Evolutionary conservation across 805 yeast species (phyloP), one percentile per base, ranked within the genome.

Genomic region (Myxozyma monticola): DNA sequence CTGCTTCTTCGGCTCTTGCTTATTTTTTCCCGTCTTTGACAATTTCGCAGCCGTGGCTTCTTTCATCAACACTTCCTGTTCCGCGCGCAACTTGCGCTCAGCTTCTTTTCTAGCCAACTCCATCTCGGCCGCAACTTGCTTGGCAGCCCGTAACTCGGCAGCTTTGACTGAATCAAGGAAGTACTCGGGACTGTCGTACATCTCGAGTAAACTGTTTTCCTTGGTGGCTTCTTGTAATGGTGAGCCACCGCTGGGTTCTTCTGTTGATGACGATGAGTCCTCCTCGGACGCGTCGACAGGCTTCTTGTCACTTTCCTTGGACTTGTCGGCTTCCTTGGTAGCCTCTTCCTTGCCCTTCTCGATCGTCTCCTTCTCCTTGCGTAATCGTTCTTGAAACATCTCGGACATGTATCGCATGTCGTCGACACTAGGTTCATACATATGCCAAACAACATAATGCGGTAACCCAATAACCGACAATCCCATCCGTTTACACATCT

Each of bases 361-460:
- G 30, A 36, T 48, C 30, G 36, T 62, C 49, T 72, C 73, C 49
- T 59, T 56, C 38, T 68, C 70, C 43, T 63, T 63, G 14, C 72
- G 65, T 54, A 68, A 63, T 48, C 71, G 71, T 39, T 65, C 64
- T 20, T 54, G 63, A 43, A 65, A 65, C 66, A 65, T 65, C 54
- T 69, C 68, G 44, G 63, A 63, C 68, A 71, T 70, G 62, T 84
- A 86, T 66, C 80, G 78, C 68, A 90, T 75, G 73, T 91, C 98
- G 68, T 90, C 97, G 22, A 84, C 80, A 17, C 95, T 85, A 22
- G 98, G 98, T 73, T 91, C 98, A 69, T 91, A 91, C 58, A 88
- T 84, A 68, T 89, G 96, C 98, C 98, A 91, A 48, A 91, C 85
- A 29, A 88, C 95, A 67, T 91, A 91, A 70, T 91, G 96, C 10